Percentiles rank a stretch among this genome's conserved stretches.
These are phyloP conservation scores for Aspergillus felis DNA, from an alignment of 2,329 filamentous ascomycete genomes.

Conservation along the genomic window DNA sequence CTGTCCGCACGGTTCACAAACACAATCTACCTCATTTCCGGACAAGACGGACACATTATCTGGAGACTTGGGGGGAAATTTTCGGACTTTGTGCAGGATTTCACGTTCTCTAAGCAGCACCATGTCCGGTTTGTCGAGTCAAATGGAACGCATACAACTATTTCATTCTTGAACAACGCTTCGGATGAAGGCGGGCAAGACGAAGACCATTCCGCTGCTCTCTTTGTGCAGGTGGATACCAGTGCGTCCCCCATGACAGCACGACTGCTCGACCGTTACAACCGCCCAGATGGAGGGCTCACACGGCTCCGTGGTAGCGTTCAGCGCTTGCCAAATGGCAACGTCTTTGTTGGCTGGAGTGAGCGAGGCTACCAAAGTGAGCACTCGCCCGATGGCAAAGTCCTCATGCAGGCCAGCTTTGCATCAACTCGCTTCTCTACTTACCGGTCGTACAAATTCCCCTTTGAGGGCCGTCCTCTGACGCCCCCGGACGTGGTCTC, in stretches of 20 bases:
- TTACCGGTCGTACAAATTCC: conserved; percentile 40
- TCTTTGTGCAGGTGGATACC: conserved; percentile 31
- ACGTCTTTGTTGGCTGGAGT: conserved; percentile 38
- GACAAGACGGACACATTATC: conserved; percentile 32
- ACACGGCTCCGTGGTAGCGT: conserved; percentile 35
- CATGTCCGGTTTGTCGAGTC: conserved; percentile 32
- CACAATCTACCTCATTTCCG: conserved; percentile 38
- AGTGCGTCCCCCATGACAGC: conserved; percentile 24
- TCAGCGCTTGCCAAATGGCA: conserved; percentile 33
- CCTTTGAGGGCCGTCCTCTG: conserved; percentile 32
- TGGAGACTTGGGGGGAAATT: conserved; percentile 38
- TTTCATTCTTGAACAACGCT: conserved; percentile 35
- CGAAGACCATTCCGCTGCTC: conserved; percentile 27
- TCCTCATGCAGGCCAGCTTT: conserved; percentile 37
- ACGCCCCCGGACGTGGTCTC: conserved; percentile 31
- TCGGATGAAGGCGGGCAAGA: conserved; percentile 27
- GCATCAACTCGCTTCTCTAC: conserved; percentile 31
- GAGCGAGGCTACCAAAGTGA: conserved; percentile 35
- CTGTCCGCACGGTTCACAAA: conserved; percentile 38
- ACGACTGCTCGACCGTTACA: conserved; percentile 24
- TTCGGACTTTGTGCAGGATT: conserved; percentile 30
- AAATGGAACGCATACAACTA: conserved; percentile 25
- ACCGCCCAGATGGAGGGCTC: conserved; percentile 32
- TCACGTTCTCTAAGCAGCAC: conserved; percentile 37
- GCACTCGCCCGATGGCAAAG: conserved; percentile 29